Evolutionary conservation across 2,329 filamentous ascomycete genomes (phyloP), one percentile per base, ranked within the genome.

Genomic region (Elsinoe ampelina): DNA sequence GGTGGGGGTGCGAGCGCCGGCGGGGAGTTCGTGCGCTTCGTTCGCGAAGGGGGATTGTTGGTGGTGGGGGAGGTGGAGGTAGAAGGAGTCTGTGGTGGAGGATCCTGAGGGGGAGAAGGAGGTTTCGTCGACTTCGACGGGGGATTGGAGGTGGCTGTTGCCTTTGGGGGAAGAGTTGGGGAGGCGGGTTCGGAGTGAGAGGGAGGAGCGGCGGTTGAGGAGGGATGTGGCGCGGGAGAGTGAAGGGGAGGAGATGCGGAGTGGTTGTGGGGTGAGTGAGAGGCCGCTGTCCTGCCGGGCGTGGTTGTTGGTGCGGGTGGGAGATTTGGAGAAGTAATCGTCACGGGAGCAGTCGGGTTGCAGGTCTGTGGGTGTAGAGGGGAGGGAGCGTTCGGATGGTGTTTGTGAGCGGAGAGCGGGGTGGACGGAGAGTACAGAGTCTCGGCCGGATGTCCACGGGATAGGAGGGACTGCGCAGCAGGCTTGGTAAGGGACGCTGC

Each of bases 371-470:
- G 26, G 26, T 20, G 15, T 15, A 30, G 20, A 34, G 17, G 58
- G 32, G 36, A 54, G 15, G 15, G 47, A 50, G 36, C 61, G 32
- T 66, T 62, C 71, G 73, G 77, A 1, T 69, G 66, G 5, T 72
- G 71, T 43, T 69, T 69, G 15, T 69, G 70, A 10, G 68, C 66
- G 6, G 73, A 69, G 15, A 73, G 68, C 58, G 75, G 76, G 62
- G 77, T 80, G 19, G 80, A 70, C n/a, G 77, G 74, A 61, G 92
- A 92, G 0, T 76, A 72, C 1, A 81, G 75, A 12, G 73, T 74
- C 1, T 77, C 73, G 0, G 75, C 72, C 56, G 85, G 80, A 13
- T 88, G 82, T 63, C 87, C 81, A 45, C 4, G 41, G 54, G 11
- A 56, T 56, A 15, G 54, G 10, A 7, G 54, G 54, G 11, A 56